Evolutionary conservation across 805 yeast genomes (phyloP).

Genomic region (Cyberlindnera veronae): DNA sequence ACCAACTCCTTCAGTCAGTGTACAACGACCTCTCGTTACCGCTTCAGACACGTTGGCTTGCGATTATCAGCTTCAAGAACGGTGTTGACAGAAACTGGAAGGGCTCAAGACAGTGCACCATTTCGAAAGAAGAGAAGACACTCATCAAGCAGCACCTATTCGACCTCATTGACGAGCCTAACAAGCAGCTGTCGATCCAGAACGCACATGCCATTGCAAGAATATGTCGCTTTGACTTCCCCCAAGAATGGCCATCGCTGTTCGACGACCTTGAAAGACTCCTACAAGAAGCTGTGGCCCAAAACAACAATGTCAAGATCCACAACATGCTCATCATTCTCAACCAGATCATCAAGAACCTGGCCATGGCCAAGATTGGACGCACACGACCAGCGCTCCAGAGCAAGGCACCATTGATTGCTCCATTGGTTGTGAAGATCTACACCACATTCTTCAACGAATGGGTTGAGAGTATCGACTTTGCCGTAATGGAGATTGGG

Average conservation of each 20-base stretch:
- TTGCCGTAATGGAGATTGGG: conserved; percentile 66
- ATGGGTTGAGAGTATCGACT: conserved; percentile 51
- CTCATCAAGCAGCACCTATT: conserved; percentile 60
- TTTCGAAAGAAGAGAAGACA: conserved; percentile 63
- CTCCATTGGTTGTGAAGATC: conserved; percentile 55
- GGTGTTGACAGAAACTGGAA: conserved; percentile 88
- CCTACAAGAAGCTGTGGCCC: conserved; percentile 41
- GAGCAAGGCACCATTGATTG: conserved; percentile 59
- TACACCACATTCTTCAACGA: conserved; percentile 57
- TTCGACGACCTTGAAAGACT: conserved; percentile 58
- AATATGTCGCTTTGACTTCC: conserved; percentile 82
- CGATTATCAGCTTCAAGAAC: conserved; percentile 83
- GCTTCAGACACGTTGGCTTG: conserved; percentile 76
- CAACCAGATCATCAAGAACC: conserved; percentile 73
- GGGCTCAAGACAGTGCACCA: conserved; percentile 51
- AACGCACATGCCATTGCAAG: conserved; percentile 80
- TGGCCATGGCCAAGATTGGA: conserved; percentile 79
- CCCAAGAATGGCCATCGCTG: conserved; percentile 78
- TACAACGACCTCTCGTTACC: conserved; percentile 60
- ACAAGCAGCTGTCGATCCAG: conserved; percentile 72
- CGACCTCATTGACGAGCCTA: conserved; percentile 59
- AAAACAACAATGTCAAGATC: conserved; percentile 47
- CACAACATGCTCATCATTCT: conserved; percentile 63
- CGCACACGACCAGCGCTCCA: conserved; percentile 77
- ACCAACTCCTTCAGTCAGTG: conserved; percentile 51